A percentile compares a stretch with the other conserved stretches of the same genome.
These are phyloP conservation scores for Erodium moschatum DNA, from an alignment of 441 rosid genomes.

Conservation along the genomic window DNA sequence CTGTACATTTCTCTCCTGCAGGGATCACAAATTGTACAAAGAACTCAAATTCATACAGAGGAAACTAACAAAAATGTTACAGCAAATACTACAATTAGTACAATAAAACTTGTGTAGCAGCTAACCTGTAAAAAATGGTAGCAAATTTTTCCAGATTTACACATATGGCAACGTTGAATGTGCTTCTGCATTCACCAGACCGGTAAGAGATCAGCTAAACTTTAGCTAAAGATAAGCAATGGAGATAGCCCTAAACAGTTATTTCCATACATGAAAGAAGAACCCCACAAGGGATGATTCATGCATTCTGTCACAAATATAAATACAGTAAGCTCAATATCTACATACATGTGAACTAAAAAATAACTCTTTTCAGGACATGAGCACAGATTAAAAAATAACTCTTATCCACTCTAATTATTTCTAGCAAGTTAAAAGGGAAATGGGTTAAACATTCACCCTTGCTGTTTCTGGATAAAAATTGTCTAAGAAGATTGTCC, in stretches of 20 bases:
- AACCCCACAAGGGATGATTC: not conserved
- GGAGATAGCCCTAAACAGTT: not conserved
- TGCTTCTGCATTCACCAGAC: constrained; percentile 45
- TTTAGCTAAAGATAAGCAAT: constrained; percentile 10
- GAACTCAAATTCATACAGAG: constrained; percentile 18
- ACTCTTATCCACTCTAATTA: not conserved
- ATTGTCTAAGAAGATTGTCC: not conserved
- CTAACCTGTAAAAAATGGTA: constrained; percentile 50
- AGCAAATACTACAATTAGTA: constrained; percentile 10
- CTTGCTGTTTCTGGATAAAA: not conserved
- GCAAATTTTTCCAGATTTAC: constrained; percentile 53
- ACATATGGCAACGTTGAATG: constrained; percentile 40
- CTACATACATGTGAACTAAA: not conserved
- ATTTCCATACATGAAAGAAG: not conserved
- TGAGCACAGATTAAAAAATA: not conserved
- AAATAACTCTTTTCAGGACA: not conserved
- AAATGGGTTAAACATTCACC: not conserved
- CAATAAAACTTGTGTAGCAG: constrained; percentile 9
- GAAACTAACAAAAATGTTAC: not conserved
- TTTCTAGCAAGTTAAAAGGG: not conserved
- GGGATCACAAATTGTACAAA: constrained; percentile 14
- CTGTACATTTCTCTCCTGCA: constrained; percentile 53
- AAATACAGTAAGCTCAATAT: not conserved
- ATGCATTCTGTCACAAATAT: constrained; percentile 1
- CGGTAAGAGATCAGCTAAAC: constrained; percentile 17